Evolutionary conservation across 31 red algal genomes (phyloP).

Genomic region (Asparagopsis taxiformis): DNA sequence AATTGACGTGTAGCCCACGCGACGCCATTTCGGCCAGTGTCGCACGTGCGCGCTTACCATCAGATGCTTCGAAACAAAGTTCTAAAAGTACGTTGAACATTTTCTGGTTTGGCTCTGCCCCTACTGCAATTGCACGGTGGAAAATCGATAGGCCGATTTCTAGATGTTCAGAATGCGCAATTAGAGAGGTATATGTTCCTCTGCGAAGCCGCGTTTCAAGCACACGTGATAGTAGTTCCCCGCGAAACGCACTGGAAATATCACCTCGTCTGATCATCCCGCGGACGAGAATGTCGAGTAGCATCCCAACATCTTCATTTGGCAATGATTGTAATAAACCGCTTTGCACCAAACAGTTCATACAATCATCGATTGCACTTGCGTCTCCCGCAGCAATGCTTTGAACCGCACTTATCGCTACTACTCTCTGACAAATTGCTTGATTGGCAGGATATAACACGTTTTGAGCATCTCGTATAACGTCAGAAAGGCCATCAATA

Average conservation of each 20-base stretch:
- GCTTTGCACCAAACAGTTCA: constrained; percentile 22
- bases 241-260: constrained; percentile 33
- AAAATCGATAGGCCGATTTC: constrained; percentile 40
- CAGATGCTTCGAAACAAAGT: constrained; percentile 24
- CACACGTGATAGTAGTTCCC: constrained; percentile 47
- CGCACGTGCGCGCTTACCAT: constrained; percentile 20
- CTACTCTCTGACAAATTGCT: no score
- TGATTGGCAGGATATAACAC: no score
- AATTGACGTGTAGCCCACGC: constrained; percentile 31
- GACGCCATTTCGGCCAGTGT: constrained; percentile 50
- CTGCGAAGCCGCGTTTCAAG: constrained; percentile 32
- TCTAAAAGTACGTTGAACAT: constrained; percentile 59
- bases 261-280: constrained; percentile 40
- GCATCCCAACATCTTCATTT: constrained; percentile 25
- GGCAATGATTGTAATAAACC: constrained; percentile 15
- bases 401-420: constrained; percentile 25
- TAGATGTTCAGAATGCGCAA: constrained; percentile 20
- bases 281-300: constrained; percentile 57
- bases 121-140: constrained; percentile 53
- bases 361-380: constrained; percentile 23
- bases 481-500: no score
- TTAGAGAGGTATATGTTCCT: constrained; percentile 39
- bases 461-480: no score
- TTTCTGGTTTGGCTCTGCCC: constrained; percentile 23
- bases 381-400: constrained; percentile 7